These are phyloP conservation scores for Neophaeococcomyces aloes DNA, from an alignment of 2,329 filamentous ascomycete genomes.

Conservation along the genomic window DNA sequence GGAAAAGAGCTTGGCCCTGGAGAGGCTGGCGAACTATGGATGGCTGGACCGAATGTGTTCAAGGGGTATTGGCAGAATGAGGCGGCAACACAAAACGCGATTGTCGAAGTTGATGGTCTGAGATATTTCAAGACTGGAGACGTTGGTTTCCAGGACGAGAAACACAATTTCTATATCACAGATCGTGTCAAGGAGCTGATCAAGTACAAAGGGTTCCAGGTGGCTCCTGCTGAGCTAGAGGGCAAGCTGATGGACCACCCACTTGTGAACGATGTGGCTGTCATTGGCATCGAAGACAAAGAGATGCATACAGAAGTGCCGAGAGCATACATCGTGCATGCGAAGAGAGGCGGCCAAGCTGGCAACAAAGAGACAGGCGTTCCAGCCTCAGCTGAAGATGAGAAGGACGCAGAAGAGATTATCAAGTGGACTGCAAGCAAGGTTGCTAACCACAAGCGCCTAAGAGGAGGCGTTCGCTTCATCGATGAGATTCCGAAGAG, in stretches of 20 bases:
- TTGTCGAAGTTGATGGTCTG: slow-evolving; percentile 46
- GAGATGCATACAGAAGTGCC: slow-evolving; percentile 32
- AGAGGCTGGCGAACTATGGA: slow-evolving; percentile 56
- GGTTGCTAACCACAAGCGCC: slow-evolving; percentile 27
- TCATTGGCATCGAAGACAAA: slow-evolving; percentile 33
- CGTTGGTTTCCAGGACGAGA: slow-evolving; percentile 64
- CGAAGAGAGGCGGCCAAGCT: slow-evolving; percentile 29
- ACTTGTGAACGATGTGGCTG: slow-evolving; percentile 35
- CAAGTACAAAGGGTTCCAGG: slow-evolving; percentile 42
- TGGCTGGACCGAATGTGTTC: slow-evolving; percentile 56
- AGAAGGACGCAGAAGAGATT: slow-evolving; percentile 27
- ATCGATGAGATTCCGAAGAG: slow-evolving; percentile 24
- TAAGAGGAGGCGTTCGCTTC: slow-evolving; percentile 30
- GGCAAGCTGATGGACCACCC: slow-evolving; percentile 35
- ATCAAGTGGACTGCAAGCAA: slow-evolving; percentile 23
- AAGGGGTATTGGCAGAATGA: slow-evolving; percentile 53
- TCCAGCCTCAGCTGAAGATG: slow-evolving; percentile 28
- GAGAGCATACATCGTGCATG: slow-evolving; percentile 38
- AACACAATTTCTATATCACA: slow-evolving; percentile 77
- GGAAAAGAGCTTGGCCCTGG: slow-evolving; percentile 51
- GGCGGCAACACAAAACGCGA: slow-evolving; percentile 44
- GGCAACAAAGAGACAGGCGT: slow-evolving; percentile 12
- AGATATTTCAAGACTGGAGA: slow-evolving; percentile 81
- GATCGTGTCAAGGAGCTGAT: slow-evolving; percentile 62
- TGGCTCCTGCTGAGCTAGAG: slow-evolving; percentile 41